Evolutionary conservation across 768 basidiomycete genomes (phyloP).

Genomic region (Suillus brevipes): DNA sequence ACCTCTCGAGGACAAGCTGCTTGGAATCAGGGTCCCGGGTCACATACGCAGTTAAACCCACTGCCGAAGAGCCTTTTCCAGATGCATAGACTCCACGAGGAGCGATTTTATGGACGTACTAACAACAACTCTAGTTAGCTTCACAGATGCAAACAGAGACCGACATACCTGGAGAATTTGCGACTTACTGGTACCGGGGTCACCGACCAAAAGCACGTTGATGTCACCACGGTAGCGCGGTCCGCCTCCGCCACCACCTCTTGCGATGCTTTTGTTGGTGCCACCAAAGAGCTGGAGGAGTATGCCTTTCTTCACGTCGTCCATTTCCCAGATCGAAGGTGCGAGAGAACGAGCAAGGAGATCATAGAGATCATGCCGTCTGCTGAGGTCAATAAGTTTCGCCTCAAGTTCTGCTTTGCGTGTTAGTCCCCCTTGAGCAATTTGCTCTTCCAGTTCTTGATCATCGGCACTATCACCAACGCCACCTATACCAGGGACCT

Average conservation of each 20-base stretch:
- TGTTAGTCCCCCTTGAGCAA: slow-evolving; percentile 36
- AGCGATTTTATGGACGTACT: slow-evolving; percentile 99
- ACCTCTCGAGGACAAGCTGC: slow-evolving; percentile 97
- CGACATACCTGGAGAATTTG: slow-evolving; percentile 83
- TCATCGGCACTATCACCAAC: slow-evolving; percentile 68
- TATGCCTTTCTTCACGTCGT: slow-evolving; percentile 99
- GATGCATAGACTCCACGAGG: slow-evolving; percentile 97
- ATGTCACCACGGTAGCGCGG: slow-evolving; percentile 97
- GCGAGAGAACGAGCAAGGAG: slow-evolving; percentile 82
- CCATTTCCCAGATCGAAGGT: slow-evolving; percentile 97
- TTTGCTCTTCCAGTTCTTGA: slow-evolving; percentile 55
- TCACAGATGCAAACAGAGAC: not conserved
- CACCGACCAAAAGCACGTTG: slow-evolving; percentile 95
- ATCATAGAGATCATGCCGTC: slow-evolving; percentile 82
- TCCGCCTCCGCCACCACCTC: slow-evolving; percentile 93
- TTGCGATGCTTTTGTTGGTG: slow-evolving; percentile 92
- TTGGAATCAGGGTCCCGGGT: slow-evolving; percentile 98
- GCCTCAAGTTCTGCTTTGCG: slow-evolving; percentile 74
- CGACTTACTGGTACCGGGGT: slow-evolving; percentile 95
- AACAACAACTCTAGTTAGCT: not conserved
- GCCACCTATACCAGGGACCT: slow-evolving; percentile 67
- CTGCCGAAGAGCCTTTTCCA: slow-evolving; percentile 97
- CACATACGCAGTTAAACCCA: slow-evolving; percentile 97
- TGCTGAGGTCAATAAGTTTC: slow-evolving; percentile 71
- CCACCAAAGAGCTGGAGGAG: slow-evolving; percentile 95